A percentile compares a stretch with the other conserved stretches of the same genome.
These are phyloP conservation scores for Kluyveromyces sp. DNA, from an alignment of 1,139 yeast species.

Conservation along the genomic window DNA sequence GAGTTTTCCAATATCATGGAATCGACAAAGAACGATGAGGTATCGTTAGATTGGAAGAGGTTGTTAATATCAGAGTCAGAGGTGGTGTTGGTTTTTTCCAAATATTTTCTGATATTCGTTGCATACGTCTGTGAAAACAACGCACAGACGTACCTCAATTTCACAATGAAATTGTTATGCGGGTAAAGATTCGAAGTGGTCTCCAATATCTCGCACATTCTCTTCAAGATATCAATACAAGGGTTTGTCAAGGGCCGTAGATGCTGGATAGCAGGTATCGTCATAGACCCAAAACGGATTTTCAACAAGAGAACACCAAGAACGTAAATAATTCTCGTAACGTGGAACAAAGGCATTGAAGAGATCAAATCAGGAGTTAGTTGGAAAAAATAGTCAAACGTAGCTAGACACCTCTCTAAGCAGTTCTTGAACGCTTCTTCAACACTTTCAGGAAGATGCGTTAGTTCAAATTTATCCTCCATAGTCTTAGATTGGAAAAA, in stretches of 20 bases:
- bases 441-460: constrained; percentile 27
- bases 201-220: constrained; percentile 35
- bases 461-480: constrained; percentile 9
- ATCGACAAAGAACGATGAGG: constrained; percentile 6
- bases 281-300: constrained; percentile 48
- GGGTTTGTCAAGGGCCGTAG: constrained; percentile 45
- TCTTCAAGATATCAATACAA: constrained; percentile 41
- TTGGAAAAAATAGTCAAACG: constrained; percentile 44
- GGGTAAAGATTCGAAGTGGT: constrained; percentile 33
- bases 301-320: constrained; percentile 55
- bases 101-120: constrained; percentile 38
- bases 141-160: constrained; percentile 48
- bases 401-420: constrained; percentile 47
- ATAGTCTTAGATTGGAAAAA: constrained; percentile 13
- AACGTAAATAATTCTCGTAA: constrained; percentile 60
- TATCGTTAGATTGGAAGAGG: constrained; percentile 3
- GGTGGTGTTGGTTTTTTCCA: constrained; percentile 3
- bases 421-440: constrained; percentile 43
- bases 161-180: constrained; percentile 45
- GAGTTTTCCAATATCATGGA: constrained; percentile 8
- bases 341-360: constrained; percentile 53
- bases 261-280: constrained; percentile 45
- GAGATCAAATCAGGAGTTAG: constrained; percentile 43
- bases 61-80: neutral
- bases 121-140: constrained; percentile 56